phyloP scores from a whole-genome alignment of 1,284 basidiomycete genomes.

The Rhodotorula sp. region DNA sequence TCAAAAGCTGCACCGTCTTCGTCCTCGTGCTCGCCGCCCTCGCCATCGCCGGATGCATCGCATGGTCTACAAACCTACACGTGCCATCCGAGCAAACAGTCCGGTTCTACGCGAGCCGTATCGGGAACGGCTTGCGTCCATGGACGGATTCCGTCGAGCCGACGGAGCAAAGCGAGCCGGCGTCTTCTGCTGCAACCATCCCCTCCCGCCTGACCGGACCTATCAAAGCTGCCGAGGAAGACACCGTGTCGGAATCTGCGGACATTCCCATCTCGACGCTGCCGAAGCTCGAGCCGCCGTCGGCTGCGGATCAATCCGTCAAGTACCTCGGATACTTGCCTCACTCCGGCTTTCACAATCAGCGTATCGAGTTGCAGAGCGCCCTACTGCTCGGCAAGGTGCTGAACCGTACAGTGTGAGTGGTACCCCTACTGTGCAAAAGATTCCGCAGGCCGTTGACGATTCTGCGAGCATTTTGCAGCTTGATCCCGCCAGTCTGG shows the following conservation, averaged over 20 bases:
- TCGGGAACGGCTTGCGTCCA: background rate
- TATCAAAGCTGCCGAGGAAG: background rate
- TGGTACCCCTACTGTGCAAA: fast-evolving
- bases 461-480: background rate
- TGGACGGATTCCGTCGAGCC: background rate
- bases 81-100: background rate
- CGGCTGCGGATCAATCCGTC: background rate
- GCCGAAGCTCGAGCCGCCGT: background rate
- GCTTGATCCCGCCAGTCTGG: conserved; percentile 38
- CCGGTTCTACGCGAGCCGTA: background rate
- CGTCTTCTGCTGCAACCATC: background rate
- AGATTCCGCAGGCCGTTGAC: background rate
- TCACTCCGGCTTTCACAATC: conserved; percentile 45
- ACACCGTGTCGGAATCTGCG: no score
- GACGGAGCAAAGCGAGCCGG: background rate
- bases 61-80: background rate
- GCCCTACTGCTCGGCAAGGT: conserved; percentile 39
- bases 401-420: conserved; percentile 31
- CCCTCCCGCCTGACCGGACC: background rate
- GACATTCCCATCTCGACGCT: conserved; percentile 8
- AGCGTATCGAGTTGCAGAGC: conserved; percentile 40
- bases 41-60: background rate
- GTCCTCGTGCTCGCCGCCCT: background rate
- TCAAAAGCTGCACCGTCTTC: background rate
- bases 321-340: conserved; percentile 35